Conservation (phyloP, 441 rosid species). For the Theobroma grandiflorum region DNA sequence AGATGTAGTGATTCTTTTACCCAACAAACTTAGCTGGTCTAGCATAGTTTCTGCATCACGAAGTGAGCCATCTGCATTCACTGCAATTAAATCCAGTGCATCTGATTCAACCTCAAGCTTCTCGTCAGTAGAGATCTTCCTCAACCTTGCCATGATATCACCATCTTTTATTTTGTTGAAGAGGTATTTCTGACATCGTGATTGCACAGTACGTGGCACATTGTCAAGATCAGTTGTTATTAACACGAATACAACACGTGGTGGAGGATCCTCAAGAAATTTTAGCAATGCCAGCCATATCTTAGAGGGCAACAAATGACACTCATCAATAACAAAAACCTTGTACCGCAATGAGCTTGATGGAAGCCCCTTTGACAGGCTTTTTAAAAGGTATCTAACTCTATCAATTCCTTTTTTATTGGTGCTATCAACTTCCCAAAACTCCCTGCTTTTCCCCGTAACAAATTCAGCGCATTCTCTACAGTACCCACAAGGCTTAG, state of each 20-base stretch:
- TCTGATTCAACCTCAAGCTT: slow-evolving; percentile 86
- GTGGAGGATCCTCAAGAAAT: slow-evolving; percentile 88
- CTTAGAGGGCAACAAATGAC: slow-evolving; percentile 90
- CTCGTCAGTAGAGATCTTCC: slow-evolving; percentile 75
- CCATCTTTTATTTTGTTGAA: slow-evolving; percentile 93
- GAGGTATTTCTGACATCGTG: slow-evolving; percentile 92
- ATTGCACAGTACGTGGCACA: slow-evolving; percentile 95
- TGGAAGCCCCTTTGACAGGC: slow-evolving; percentile 59
- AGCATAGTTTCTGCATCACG: slow-evolving; percentile 99
- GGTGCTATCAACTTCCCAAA: slow-evolving; percentile 89
- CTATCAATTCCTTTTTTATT: slow-evolving; percentile 75
- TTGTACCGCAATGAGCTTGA: slow-evolving; percentile 56
- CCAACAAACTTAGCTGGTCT: slow-evolving; percentile 94
- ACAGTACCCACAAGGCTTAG: slow-evolving; percentile 91
- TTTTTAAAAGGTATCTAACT: slow-evolving; percentile 67
- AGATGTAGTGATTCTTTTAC: slow-evolving; percentile 82
- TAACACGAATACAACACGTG: slow-evolving; percentile 79
- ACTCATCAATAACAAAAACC: slow-evolving; percentile 88
- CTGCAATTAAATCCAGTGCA: slow-evolving; percentile 89
- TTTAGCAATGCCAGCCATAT: slow-evolving; percentile 93
- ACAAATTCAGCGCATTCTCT: slow-evolving; percentile 75
- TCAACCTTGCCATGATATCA: slow-evolving; percentile 75
- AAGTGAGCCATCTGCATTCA: slow-evolving; percentile 96
- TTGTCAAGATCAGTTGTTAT: slow-evolving; percentile 92
- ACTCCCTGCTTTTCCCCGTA: slow-evolving; percentile 71